Percentiles rank a stretch among this genome's conserved stretches.
phyloP scores from a whole-genome alignment of 352 stramenopile species.

The Hyaloperonospora arabidopsidis region DNA sequence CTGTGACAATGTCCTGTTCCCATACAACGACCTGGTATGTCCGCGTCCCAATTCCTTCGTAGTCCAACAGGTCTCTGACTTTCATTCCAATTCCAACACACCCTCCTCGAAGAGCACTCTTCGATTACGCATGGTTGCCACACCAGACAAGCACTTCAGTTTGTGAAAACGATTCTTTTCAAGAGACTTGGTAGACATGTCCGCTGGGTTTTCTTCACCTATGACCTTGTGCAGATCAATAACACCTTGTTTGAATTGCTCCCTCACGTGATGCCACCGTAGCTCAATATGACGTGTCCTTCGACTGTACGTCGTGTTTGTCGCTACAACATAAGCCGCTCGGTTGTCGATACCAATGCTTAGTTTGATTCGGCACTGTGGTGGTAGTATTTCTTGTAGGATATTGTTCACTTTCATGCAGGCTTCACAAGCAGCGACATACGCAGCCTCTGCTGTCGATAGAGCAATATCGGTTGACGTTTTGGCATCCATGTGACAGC shows the following conservation, averaged over 20 bases:
- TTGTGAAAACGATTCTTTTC: neutral
- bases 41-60: too few species aligned
- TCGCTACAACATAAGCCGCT: neutral
- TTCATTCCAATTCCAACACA: constrained; percentile 1
- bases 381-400: neutral
- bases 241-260: neutral
- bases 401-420: neutral
- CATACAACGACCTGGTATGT: too few species aligned
- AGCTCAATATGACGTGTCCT: neutral
- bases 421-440: constrained; percentile 1
- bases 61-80: too few species aligned
- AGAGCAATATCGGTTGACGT: neutral
- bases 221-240: neutral
- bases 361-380: neutral
- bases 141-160: neutral
- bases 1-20: too few species aligned
- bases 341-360: neutral
- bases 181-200: neutral
- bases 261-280: neutral
- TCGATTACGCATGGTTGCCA: neutral
- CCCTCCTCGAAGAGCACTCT: neutral
- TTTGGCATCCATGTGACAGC: neutral
- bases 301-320: neutral
- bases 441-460: neutral
- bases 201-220: neutral